A percentile compares a stretch with the other conserved stretches of the same genome.
phyloP scores from a whole-genome alignment of 805 yeast species.

The Myxozyma neglecta region DNA sequence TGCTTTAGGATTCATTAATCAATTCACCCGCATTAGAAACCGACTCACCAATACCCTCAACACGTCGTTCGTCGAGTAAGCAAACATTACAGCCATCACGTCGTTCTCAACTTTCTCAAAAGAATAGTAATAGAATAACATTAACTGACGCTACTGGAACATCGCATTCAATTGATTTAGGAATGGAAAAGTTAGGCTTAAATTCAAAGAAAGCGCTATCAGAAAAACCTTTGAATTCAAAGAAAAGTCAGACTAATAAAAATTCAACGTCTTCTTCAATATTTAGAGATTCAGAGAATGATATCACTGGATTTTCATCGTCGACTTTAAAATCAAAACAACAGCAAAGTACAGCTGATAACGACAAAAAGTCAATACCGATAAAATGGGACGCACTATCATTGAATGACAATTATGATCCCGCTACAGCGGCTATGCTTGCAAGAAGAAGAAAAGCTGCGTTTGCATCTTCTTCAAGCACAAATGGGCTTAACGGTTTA shows the following conservation, averaged over 20 bases:
- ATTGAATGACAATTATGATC: neutral
- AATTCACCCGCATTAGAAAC: neutral
- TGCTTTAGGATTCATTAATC: neutral
- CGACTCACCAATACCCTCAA: neutral
- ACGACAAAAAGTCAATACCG: neutral
- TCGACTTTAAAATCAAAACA: neutral
- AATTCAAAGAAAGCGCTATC: neutral
- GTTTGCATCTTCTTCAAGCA: neutral
- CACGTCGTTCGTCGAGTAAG: too few relatives aligned
- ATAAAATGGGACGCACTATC: neutral
- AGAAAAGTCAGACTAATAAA: neutral
- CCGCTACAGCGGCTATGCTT: neutral
- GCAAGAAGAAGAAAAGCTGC: constrained; percentile 1
- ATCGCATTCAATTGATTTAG: too few relatives aligned
- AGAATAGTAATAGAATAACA: too few relatives aligned
- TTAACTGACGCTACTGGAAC: too few relatives aligned
- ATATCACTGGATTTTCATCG: neutral
- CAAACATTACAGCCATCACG: too few relatives aligned
- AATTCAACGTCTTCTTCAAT: neutral
- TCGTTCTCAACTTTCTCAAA: too few relatives aligned
- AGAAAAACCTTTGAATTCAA: neutral
- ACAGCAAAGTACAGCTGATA: neutral
- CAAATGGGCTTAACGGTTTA: too few relatives aligned
- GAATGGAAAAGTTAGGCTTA: too few relatives aligned
- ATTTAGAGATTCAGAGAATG: neutral